Evolutionary conservation across 2,329 filamentous ascomycete genomes (phyloP), one percentile per base, ranked within the genome.

Genomic region (Metarhizium brunneum): DNA sequence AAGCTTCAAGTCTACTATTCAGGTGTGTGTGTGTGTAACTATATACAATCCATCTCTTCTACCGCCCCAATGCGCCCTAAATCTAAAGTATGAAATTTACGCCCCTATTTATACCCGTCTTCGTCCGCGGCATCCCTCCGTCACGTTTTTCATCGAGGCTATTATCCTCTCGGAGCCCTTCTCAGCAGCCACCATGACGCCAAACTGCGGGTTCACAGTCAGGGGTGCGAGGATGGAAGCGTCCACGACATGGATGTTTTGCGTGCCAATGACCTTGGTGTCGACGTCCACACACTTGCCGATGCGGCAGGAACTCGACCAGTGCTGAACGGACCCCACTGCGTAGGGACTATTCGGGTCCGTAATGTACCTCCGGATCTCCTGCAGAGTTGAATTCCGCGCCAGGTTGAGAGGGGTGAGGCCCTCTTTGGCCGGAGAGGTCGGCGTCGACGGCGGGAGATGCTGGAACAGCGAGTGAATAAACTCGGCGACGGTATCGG

Each of bases 121-220:
- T 25, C 25, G 25, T 25, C 25, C 25, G 25, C 25, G 25, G 25
- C 25, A 25, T 1, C 25, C 25, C 25, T 25, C 4, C 25, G 25
- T 25, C 25, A 25, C 32, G 2, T 11, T 35, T 35, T 35, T 18
- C 54, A 52, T 49, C 16, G 20, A 7, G 18, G 49, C 52, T 36
- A 60, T 36, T 56, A 81, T 78, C 32, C 74, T 68, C 65, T 81
- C 78, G 2, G 73, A 70, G 1, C 73, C 79, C 59, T 71, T 73
- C 68, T 81, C 79, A 0, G 71, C 79, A 4, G 75, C 77, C 20
- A 78, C 73, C 76, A 81, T 81, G 30, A 79, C 71, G 0, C 76
- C 78, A 63, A 81, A 77, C 59, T 78, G 76, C 1, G 79, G 79
- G 60, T 81, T 81, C 2, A 78, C 76, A 0, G 76, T 80, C 60